phyloP scores from a whole-genome alignment of 1,284 basidiomycete genomes.

The Schizophyllum amplum region DNA sequence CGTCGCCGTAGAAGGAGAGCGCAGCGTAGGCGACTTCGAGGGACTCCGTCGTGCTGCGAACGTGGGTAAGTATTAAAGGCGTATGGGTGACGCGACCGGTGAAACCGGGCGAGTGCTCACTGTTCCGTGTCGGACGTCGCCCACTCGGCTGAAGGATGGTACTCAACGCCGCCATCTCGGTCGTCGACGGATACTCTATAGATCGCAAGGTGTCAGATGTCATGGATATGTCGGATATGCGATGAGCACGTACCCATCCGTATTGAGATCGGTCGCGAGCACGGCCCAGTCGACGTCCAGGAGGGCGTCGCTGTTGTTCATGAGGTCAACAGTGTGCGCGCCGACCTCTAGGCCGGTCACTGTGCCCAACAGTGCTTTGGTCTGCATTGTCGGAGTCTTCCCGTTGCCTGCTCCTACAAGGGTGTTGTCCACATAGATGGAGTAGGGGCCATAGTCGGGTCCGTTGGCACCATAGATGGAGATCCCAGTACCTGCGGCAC shows the following conservation, averaged over 20 bases:
- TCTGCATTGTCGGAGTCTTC: slow-evolving; percentile 18
- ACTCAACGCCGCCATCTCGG: slow-evolving; percentile 18
- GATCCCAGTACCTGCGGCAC: slow-evolving; percentile 40
- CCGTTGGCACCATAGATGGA: slow-evolving; percentile 39
- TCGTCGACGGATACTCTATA: slow-evolving; percentile 29
- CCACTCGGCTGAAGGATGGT: slow-evolving; percentile 20
- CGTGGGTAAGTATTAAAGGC: slow-evolving; percentile 2
- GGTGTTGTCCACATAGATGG: slow-evolving; percentile 37
- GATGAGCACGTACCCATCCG: slow-evolving; percentile 24
- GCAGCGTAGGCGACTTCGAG: slow-evolving; percentile 30
- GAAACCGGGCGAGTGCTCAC: slow-evolving; percentile 36
- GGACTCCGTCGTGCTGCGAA: slow-evolving; percentile 29
- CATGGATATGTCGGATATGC: slow-evolving; percentile 18
- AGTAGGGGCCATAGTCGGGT: slow-evolving; percentile 41
- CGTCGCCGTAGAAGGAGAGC: slow-evolving; percentile 39
- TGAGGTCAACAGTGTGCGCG: slow-evolving; percentile 37
- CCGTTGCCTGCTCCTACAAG: slow-evolving; percentile 28
- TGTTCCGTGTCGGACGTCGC: slow-evolving; percentile 25
- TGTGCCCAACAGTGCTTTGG: slow-evolving; percentile 35
- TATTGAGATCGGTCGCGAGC: slow-evolving; percentile 31
- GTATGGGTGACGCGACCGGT: background rate
- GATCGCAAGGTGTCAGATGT: slow-evolving; percentile 27
- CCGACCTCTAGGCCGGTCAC: slow-evolving; percentile 32
- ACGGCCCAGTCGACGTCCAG: slow-evolving; percentile 44
- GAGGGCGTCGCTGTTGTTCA: slow-evolving; percentile 28